A percentile compares a stretch with the other conserved stretches of the same genome.
These are phyloP conservation scores for Cyberlindnera misumaiensis DNA, from an alignment of 805 yeast species.

Conservation along the genomic window DNA sequence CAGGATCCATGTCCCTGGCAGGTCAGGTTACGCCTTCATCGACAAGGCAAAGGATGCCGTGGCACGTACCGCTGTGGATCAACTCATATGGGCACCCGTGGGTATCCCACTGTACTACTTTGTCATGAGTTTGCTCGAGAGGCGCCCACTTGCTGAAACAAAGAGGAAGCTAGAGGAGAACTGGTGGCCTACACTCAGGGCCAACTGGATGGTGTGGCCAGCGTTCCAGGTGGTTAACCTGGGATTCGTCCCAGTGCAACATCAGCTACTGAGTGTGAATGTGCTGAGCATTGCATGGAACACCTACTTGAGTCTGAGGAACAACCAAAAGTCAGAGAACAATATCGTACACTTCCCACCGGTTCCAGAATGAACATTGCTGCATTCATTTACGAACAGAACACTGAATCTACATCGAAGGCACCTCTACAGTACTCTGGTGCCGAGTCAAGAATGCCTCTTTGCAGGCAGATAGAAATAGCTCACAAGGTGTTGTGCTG, in stretches of 20 bases:
- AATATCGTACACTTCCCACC: conserved; percentile 29
- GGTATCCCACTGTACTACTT: conserved; percentile 67
- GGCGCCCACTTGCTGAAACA: conserved; percentile 34
- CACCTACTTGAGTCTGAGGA: conserved; percentile 61
- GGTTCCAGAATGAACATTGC: conserved; percentile 32
- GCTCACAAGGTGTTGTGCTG: too few relatives aligned
- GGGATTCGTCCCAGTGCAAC: conserved; percentile 63
- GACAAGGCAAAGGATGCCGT: conserved; percentile 29
- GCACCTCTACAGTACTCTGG: too few relatives aligned
- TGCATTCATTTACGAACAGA: too few relatives aligned
- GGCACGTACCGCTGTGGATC: conserved; percentile 62
- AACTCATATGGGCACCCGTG: conserved; percentile 69
- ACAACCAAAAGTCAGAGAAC: conserved; percentile 29
- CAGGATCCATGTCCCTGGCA: conserved; percentile 32
- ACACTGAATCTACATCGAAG: too few relatives aligned
- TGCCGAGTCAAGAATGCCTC: too few relatives aligned
- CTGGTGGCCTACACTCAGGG: conserved; percentile 58
- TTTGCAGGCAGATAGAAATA: too few relatives aligned
- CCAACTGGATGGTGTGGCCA: conserved; percentile 92
- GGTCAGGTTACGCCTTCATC: conserved; percentile 10
- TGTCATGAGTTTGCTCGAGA: conserved; percentile 63
- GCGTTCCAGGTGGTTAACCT: conserved; percentile 75
- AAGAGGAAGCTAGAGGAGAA: conserved; percentile 38
- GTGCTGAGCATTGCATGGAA: conserved; percentile 78
- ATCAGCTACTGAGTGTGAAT: conserved; percentile 64